Percentiles rank a stretch among this genome's conserved stretches.
These are phyloP conservation scores for Thielaviopsis ethacetica DNA, from an alignment of 2,329 filamentous ascomycete genomes.

Conservation along the genomic window DNA sequence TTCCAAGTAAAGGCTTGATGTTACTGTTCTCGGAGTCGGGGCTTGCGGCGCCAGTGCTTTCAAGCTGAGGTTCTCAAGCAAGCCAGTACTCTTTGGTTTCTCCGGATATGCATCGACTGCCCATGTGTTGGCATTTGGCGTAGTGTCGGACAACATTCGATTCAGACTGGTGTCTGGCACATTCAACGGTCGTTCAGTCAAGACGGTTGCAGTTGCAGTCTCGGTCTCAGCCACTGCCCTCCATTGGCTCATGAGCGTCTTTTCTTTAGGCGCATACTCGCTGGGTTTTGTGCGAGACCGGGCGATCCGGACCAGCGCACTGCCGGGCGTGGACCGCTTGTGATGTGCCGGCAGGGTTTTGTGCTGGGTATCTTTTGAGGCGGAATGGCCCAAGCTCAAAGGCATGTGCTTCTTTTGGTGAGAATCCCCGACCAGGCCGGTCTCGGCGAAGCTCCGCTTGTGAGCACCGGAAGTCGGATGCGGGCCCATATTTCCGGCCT, in stretches of 20 bases:
- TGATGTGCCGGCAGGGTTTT: background rate
- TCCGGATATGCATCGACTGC: background rate
- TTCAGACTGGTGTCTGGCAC: background rate
- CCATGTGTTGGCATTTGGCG: background rate
- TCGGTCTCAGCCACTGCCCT: no score
- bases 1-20: no score
- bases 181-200: background rate
- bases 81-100: background rate
- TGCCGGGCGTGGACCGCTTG: no score
- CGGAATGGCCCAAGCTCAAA: background rate
- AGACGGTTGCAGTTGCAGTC: background rate
- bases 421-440: background rate
- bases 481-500: background rate
- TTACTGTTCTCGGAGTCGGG: no score
- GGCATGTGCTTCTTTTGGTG: background rate
- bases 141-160: background rate
- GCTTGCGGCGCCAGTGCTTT: background rate
- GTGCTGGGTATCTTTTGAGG: background rate
- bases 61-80: background rate
- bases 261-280: no score
- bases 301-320: no score
- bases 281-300: no score
- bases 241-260: background rate
- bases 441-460: background rate
- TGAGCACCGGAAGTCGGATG: background rate